These are phyloP conservation scores for Hypoxylon fragiforme DNA, from an alignment of 495 filamentous ascomycete genomes.

Conservation along the genomic window DNA sequence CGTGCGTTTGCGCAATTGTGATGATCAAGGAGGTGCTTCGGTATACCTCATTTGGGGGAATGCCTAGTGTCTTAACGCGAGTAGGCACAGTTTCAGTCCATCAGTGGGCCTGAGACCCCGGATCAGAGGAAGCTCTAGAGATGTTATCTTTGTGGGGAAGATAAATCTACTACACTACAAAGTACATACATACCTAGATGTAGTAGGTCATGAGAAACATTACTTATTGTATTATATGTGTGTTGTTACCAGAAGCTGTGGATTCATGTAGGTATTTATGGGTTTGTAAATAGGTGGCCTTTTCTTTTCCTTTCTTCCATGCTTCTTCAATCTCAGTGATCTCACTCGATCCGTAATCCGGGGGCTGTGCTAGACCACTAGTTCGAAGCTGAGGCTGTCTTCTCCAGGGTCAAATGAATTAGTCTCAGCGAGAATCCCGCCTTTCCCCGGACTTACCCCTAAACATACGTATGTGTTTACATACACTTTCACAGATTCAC, in stretches of 20 bases:
- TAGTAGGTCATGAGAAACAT: no score
- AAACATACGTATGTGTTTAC: not conserved
- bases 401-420: slow-evolving; percentile 12
- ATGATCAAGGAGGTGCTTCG: slow-evolving; percentile 29
- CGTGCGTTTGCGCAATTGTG: slow-evolving; percentile 31
- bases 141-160: slow-evolving; percentile 35
- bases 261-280: no score
- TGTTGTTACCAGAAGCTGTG: no score
- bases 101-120: slow-evolving; percentile 30
- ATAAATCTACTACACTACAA: no score
- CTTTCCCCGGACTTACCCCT: slow-evolving; percentile 23
- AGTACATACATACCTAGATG: no score
- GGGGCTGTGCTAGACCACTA: not conserved
- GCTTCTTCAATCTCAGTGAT: no score
- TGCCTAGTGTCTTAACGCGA: slow-evolving; percentile 18
- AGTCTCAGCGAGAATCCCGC: slow-evolving; percentile 14
- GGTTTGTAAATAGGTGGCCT: no score
- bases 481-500: not conserved
- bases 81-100: slow-evolving; percentile 20
- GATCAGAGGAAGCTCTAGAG: slow-evolving; percentile 29
- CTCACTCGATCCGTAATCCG: slow-evolving; percentile 1
- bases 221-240: no score
- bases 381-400: slow-evolving; percentile 13
- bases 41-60: slow-evolving; percentile 29
- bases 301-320: no score